phyloP scores from a whole-genome alignment of 2,329 filamentous ascomycete genomes.

The Fusarium marasasianum region DNA sequence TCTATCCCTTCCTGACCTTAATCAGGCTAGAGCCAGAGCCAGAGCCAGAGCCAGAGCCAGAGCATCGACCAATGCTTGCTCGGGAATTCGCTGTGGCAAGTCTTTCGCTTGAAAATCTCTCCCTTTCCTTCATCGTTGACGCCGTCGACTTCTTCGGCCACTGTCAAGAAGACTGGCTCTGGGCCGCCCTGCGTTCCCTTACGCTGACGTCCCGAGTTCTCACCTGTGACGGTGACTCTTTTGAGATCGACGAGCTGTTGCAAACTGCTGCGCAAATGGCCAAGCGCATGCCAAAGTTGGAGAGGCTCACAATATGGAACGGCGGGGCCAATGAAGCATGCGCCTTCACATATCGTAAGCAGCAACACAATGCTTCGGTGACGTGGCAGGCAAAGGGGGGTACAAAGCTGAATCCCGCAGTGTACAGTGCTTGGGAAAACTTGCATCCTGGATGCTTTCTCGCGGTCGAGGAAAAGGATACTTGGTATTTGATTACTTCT shows the following conservation, averaged over 20 bases:
- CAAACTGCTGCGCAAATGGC: neutral
- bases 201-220: neutral
- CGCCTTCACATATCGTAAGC: constrained; percentile 4
- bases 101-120: neutral
- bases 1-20: too few species aligned
- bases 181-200: neutral
- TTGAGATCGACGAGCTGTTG: neutral
- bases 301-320: constrained; percentile 13
- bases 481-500: constrained; percentile 1
- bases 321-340: neutral
- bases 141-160: neutral
- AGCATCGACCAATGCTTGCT: neutral
- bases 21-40: too few species aligned
- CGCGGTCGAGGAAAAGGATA: neutral
- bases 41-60: too few species aligned
- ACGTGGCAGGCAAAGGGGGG: constrained; percentile 14
- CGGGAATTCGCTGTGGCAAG: neutral
- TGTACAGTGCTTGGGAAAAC: neutral
- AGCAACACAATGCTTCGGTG: neutral
- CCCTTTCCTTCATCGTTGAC: neutral
- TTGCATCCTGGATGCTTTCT: neutral
- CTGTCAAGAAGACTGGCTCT: neutral
- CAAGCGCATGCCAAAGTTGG: constrained; percentile 12
- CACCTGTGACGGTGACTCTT: neutral
- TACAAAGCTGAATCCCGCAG: neutral